These are phyloP conservation scores for Trametes pubescens DNA, from an alignment of 1,284 basidiomycete genomes.

Conservation along the genomic window DNA sequence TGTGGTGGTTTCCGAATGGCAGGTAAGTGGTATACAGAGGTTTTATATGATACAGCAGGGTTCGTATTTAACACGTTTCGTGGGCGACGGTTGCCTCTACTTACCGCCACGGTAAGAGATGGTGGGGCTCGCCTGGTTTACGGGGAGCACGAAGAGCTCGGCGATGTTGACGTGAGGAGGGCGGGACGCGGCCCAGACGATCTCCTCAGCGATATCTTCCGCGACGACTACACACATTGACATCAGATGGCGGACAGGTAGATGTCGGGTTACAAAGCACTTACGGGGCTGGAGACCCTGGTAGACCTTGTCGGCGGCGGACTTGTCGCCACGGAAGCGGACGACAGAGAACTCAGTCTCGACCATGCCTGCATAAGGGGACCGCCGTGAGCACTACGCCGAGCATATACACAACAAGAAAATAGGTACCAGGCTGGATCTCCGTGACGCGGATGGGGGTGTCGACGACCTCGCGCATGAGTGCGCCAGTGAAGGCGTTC, in stretches of 20 bases:
- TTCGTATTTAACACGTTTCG: constrained; percentile 5
- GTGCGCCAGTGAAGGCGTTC: constrained; percentile 84
- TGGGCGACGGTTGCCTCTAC: constrained; percentile 24
- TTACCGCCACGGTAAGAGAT: constrained; percentile 60
- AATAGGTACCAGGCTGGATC: constrained; percentile 88
- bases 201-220: constrained; percentile 94
- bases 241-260: neutral
- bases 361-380: constrained; percentile 71
- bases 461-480: constrained; percentile 89
- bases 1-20: constrained; percentile 4
- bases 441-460: constrained; percentile 93
- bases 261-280: constrained; percentile 39
- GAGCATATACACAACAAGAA: no score
- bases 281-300: constrained; percentile 82
- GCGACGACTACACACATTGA: constrained; percentile 64
- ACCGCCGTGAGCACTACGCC: neutral
- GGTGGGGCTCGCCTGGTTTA: constrained; percentile 83
- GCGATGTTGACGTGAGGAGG: constrained; percentile 90
- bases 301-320: constrained; percentile 89
- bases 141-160: constrained; percentile 80
- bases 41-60: constrained; percentile 24
- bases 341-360: constrained; percentile 93
- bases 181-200: constrained; percentile 93
- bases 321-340: constrained; percentile 86
- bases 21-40: constrained; percentile 17